These are phyloP conservation scores for Piromyces finnis DNA, from an alignment of 192 early-diverging fungal genomes.

Conservation along the genomic window DNA sequence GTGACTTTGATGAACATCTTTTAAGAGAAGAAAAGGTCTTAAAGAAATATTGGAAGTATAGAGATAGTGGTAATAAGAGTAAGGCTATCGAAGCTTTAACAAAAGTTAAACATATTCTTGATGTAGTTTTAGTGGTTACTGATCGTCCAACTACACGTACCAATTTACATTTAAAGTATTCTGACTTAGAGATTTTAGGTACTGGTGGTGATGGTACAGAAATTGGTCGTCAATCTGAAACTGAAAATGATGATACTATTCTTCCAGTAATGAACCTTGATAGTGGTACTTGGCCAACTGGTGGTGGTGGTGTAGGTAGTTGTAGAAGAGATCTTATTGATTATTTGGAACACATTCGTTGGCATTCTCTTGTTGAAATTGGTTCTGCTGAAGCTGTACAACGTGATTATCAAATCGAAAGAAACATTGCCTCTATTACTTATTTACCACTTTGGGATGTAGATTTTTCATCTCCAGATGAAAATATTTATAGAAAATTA, in stretches of 20 bases:
- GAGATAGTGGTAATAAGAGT: constrained; percentile 9
- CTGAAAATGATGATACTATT: constrained; percentile 5
- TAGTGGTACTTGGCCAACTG: constrained; percentile 23
- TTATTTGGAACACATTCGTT: constrained; percentile 13
- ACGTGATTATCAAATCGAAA: constrained; percentile 25
- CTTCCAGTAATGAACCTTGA: constrained; percentile 15
- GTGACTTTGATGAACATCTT: constrained; percentile 18
- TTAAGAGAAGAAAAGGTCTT: constrained; percentile 12
- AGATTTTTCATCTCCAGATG: constrained; percentile 21
- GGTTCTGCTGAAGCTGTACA: constrained; percentile 16
- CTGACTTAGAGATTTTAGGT: constrained; percentile 14
- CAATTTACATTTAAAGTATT: constrained; percentile 13
- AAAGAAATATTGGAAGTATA: constrained; percentile 8
- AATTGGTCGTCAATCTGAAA: constrained; percentile 1
- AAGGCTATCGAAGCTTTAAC: constrained; percentile 3
- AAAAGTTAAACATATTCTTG: constrained; percentile 6
- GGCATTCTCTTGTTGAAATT: constrained; percentile 19
- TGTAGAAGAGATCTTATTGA: constrained; percentile 22
- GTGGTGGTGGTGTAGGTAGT: constrained; percentile 22
- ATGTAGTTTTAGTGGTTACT: constrained; percentile 6
- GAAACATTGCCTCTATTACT: constrained; percentile 17
- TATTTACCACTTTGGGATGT: constrained; percentile 20
- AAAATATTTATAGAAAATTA: constrained; percentile 13
- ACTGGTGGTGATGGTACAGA: constrained; percentile 13
- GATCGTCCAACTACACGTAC: constrained; percentile 12